These are phyloP conservation scores for Hypomontagnella submonticulosa DNA, from an alignment of 495 filamentous ascomycete species.

Conservation along the genomic window DNA sequence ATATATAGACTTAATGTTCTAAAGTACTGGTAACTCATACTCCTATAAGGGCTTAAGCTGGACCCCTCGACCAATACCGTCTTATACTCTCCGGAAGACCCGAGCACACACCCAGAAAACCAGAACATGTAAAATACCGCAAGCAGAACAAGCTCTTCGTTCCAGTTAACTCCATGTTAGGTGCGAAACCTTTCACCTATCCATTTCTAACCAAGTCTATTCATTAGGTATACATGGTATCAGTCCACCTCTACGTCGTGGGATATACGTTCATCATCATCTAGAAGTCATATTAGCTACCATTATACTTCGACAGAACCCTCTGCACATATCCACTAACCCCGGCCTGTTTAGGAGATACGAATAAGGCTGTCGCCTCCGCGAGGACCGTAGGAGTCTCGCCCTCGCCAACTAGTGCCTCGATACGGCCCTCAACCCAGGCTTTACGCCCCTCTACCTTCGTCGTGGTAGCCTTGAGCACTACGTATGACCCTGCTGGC, in stretches of 20 bases:
- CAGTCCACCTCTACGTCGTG: conserved; percentile 33
- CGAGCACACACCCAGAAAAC: neutral
- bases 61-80: neutral
- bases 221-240: conserved; percentile 9
- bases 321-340: conserved; percentile 57
- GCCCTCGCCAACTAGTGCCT: conserved; percentile 74
- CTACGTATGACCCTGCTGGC: conserved; percentile 78
- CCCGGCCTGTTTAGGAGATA: conserved; percentile 86
- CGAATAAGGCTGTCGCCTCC: conserved; percentile 85
- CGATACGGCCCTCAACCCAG: conserved; percentile 92
- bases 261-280: conserved; percentile 58
- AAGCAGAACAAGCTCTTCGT: conserved; percentile 10
- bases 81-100: neutral
- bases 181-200: conserved; percentile 12
- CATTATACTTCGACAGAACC: neutral
- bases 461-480: conserved; percentile 80
- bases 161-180: conserved; percentile 29
- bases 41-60: neutral
- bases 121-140: conserved; percentile 1
- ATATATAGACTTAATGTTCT: neutral
- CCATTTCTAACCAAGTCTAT: conserved; percentile 27
- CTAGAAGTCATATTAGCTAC: conserved; percentile 41
- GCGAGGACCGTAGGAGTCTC: conserved; percentile 73
- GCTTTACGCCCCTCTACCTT: conserved; percentile 96
- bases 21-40: neutral